These are phyloP conservation scores for Aspergillus felis DNA, from an alignment of 2,329 filamentous ascomycete species.

Conservation along the genomic window DNA sequence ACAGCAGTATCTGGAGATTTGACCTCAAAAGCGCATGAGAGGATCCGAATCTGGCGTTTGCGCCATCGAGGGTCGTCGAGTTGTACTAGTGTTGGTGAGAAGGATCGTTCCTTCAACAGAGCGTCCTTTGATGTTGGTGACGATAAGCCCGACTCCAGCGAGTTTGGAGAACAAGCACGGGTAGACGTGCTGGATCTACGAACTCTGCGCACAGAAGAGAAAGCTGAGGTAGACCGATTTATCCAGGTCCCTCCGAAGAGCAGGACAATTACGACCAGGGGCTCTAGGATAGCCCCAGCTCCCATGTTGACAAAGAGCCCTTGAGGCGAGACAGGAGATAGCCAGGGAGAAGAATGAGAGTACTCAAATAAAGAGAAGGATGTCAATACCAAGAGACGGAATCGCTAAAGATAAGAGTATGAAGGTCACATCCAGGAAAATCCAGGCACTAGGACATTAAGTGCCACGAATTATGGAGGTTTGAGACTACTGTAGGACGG, in stretches of 20 bases:
- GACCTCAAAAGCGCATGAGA: constrained; percentile 47
- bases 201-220: constrained; percentile 11
- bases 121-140: constrained; percentile 35
- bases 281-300: constrained; percentile 56
- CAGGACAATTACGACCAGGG: constrained; percentile 57
- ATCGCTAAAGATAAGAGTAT: not conserved
- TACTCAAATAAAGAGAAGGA: not conserved
- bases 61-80: constrained; percentile 47
- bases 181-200: constrained; percentile 16
- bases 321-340: not conserved
- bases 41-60: constrained; percentile 46
- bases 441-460: not conserved
- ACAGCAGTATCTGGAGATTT: constrained; percentile 59
- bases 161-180: constrained; percentile 33
- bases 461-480: not conserved
- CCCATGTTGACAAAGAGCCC: constrained; percentile 42
- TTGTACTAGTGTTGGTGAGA: constrained; percentile 41
- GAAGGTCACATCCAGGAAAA: not conserved
- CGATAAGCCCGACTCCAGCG: constrained; percentile 38
- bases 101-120: constrained; percentile 27
- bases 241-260: constrained; percentile 61
- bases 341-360: not conserved
- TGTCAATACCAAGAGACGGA: not conserved
- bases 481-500: not conserved
- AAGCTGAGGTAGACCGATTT: constrained; percentile 48